A percentile compares a stretch with the other conserved stretches of the same genome.
Evolutionary conservation across 345 rosid genomes (phyloP).

Genomic region (Alliaria petiolata): DNA sequence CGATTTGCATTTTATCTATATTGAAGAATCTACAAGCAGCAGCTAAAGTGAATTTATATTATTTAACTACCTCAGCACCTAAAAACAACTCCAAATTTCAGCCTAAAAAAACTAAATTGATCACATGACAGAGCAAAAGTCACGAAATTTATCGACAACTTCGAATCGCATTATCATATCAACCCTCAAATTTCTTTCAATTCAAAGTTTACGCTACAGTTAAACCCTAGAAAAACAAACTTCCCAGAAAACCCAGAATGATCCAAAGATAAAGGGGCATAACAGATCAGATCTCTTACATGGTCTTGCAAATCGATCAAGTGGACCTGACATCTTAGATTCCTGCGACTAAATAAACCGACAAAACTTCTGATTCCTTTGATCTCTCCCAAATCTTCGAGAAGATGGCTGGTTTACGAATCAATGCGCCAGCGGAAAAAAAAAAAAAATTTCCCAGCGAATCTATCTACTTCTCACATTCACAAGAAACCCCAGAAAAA

Average conservation of each 20-base stretch:
- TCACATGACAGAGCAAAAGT: not conserved
- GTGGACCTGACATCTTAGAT: slow-evolving; percentile 85
- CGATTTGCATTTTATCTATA: slow-evolving; percentile 1
- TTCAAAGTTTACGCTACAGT: too few relatives aligned
- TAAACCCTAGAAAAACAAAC: too few relatives aligned
- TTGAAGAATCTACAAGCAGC: not conserved
- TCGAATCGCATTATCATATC: not conserved
- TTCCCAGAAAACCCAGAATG: not conserved
- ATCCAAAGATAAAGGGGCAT: not conserved
- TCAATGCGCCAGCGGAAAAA: slow-evolving; percentile 18
- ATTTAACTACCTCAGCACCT: too few relatives aligned
- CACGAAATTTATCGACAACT: not conserved
- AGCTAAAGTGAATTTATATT: too few relatives aligned
- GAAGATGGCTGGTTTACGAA: slow-evolving; percentile 30
- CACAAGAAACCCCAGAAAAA: slow-evolving; percentile 6
- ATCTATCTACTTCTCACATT: slow-evolving; percentile 27
- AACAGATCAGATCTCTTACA: slow-evolving; percentile 56
- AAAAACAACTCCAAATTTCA: too few relatives aligned
- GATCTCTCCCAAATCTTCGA: slow-evolving; percentile 5
- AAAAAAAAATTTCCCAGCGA: not conserved
- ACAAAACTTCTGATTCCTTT: not conserved
- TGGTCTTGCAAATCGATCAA: slow-evolving; percentile 94
- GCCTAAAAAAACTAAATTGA: not conserved
- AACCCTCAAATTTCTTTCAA: not conserved
- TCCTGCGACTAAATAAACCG: not conserved